Evolutionary conservation across 257 asterid species (phyloP).

Genomic region (Solanum etuberosum): DNA sequence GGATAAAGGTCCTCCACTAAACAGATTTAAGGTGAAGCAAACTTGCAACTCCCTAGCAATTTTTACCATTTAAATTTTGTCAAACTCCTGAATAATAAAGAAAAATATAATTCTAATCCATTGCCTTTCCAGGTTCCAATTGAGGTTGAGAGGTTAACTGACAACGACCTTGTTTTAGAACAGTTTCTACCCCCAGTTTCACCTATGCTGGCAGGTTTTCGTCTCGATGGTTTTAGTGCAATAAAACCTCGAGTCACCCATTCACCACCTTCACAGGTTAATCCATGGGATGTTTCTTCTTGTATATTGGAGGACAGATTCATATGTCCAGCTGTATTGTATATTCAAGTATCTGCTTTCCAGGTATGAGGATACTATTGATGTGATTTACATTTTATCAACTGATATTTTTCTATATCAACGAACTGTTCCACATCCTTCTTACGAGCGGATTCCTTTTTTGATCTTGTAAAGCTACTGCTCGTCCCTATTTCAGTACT

Average conservation of each 20-base stretch:
- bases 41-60: background rate
- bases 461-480: background rate
- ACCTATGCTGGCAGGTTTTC: conserved; percentile 91
- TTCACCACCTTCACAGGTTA: conserved; percentile 51
- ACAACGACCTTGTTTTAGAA: conserved; percentile 78
- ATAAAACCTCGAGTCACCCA: conserved; percentile 73
- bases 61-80: background rate
- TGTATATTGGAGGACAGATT: conserved; percentile 71
- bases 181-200: conserved; percentile 72
- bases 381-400: background rate
- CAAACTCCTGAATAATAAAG: background rate
- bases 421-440: background rate
- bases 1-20: conserved; percentile 68
- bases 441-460: background rate
- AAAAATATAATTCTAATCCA: background rate
- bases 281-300: conserved; percentile 19
- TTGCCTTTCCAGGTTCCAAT: conserved; percentile 68
- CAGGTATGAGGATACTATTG: conserved; percentile 47
- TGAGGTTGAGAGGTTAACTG: conserved; percentile 73
- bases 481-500: background rate
- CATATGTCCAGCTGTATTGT: conserved; percentile 64
- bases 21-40: conserved; percentile 76
- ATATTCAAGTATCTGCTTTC: conserved; percentile 79
- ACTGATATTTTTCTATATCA: background rate
- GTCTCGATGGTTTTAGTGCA: conserved; percentile 81